Conservation (phyloP, 2,329 filamentous ascomycete species). For the Neofusicoccum ribis region DNA sequence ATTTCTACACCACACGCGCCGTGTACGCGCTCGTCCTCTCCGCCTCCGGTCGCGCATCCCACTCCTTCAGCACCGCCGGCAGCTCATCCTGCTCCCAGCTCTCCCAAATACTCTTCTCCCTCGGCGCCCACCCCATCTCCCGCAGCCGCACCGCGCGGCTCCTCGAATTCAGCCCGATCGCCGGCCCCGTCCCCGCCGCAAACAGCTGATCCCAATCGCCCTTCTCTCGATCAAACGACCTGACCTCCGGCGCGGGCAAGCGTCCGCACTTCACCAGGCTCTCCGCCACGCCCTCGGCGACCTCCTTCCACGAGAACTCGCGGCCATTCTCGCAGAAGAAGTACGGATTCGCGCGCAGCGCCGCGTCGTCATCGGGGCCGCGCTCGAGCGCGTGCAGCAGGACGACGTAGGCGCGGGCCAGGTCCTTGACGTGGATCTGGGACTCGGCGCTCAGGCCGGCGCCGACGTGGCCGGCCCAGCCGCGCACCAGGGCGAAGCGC, state of each 20-base stretch:
- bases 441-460: constrained; percentile 44
- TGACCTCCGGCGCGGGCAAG: constrained; percentile 38
- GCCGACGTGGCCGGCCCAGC: constrained; percentile 48
- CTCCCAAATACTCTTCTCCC: constrained; percentile 44
- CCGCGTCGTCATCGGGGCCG: constrained; percentile 23
- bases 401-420: constrained; percentile 32
- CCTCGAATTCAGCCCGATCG: constrained; percentile 46
- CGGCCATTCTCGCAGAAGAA: constrained; percentile 51
- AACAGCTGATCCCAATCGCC: constrained; percentile 44
- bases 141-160: constrained; percentile 47
- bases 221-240: constrained; percentile 30
- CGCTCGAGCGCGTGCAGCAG: constrained; percentile 44
- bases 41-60: constrained; percentile 6
- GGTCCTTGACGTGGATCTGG: constrained; percentile 50
- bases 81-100: constrained; percentile 47
- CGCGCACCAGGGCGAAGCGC: constrained; percentile 51
- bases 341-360: constrained; percentile 47
- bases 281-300: constrained; percentile 41
- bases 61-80: constrained; percentile 38
- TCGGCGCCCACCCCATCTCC: constrained; percentile 47
- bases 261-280: constrained; percentile 40
- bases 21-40: neutral
- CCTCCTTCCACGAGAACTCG: constrained; percentile 47
- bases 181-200: constrained; percentile 24
- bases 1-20: neutral